Evolutionary conservation across 2,329 filamentous ascomycete species (phyloP).

Genomic region (Beauveria medogensis): DNA sequence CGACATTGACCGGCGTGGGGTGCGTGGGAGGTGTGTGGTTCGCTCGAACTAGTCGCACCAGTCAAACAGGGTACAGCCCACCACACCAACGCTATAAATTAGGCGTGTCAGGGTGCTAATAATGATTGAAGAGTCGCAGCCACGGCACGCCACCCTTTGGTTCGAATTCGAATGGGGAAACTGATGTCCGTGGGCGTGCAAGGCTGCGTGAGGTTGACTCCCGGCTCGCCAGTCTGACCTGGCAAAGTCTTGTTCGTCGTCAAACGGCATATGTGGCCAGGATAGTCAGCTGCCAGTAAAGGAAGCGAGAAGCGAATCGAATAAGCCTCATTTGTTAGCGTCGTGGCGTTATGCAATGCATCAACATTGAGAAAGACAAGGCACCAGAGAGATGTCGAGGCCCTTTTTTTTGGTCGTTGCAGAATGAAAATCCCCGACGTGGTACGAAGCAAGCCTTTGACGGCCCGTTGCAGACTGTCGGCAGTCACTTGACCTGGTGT

Average conservation of each 20-base stretch:
- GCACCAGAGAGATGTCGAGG: too few relatives aligned
- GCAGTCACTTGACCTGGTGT: constrained; percentile 4
- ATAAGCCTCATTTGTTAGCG: too few relatives aligned
- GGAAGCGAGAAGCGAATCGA: too few relatives aligned
- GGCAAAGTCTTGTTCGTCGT: background rate
- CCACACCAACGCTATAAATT: background rate
- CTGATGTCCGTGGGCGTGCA: constrained; percentile 7
- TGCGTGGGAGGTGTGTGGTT: background rate
- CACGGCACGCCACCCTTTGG: background rate
- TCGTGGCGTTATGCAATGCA: too few relatives aligned
- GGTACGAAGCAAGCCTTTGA: background rate
- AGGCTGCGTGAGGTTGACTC: constrained; percentile 3
- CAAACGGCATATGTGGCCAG: too few relatives aligned
- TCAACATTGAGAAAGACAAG: too few relatives aligned
- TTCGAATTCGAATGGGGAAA: background rate
- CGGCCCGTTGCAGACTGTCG: background rate
- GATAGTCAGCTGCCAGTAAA: too few relatives aligned
- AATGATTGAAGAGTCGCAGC: background rate
- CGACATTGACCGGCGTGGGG: too few relatives aligned
- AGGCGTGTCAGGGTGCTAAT: background rate
- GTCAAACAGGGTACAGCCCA: background rate
- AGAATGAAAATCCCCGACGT: background rate
- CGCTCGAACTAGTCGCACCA: background rate
- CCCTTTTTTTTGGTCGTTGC: too few relatives aligned
- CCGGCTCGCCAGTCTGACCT: background rate